These are phyloP conservation scores for Ramularia collo-cygni DNA, from an alignment of 2,329 filamentous ascomycete genomes.

Conservation along the genomic window DNA sequence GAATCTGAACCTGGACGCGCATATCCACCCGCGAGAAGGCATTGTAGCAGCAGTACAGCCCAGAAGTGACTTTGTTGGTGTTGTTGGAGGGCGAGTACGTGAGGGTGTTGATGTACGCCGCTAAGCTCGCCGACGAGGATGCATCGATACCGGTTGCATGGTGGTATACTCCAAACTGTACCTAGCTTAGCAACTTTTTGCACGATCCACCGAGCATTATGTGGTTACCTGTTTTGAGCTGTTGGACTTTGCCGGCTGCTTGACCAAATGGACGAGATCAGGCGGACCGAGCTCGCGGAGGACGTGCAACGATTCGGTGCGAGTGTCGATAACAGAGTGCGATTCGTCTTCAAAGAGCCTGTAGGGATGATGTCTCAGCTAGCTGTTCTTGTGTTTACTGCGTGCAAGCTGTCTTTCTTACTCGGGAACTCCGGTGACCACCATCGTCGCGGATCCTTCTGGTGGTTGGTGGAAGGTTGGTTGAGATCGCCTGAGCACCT, in stretches of 20 bases:
- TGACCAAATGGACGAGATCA: constrained; percentile 90
- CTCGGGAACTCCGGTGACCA: constrained; percentile 28
- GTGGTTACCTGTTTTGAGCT: constrained; percentile 47
- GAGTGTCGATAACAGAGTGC: constrained; percentile 83
- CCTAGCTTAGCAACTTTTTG: constrained; percentile 5
- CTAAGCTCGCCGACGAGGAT: constrained; percentile 91
- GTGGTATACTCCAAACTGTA: constrained; percentile 84
- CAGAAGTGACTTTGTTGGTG: constrained; percentile 83
- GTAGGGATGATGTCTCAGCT: constrained; percentile 23
- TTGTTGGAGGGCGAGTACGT: constrained; percentile 84
- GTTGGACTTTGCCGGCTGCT: constrained; percentile 55
- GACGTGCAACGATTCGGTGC: constrained; percentile 78
- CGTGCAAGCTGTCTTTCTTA: constrained; percentile 14
- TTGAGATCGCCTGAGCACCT: no score
- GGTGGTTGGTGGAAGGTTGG: background rate
- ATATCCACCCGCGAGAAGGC: constrained; percentile 96
- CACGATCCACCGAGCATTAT: background rate
- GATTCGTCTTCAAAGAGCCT: constrained; percentile 93
- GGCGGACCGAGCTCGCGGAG: constrained; percentile 92
- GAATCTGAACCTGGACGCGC: constrained; percentile 96
- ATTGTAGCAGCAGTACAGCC: constrained; percentile 98
- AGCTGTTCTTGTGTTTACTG: background rate
- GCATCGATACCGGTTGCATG: constrained; percentile 97
- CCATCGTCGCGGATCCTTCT: constrained; percentile 14
- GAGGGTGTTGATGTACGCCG: constrained; percentile 96